Base-by-base conservation (phyloP, 2,329 filamentous ascomycete species). In the Clarireedia paspali region DNA sequence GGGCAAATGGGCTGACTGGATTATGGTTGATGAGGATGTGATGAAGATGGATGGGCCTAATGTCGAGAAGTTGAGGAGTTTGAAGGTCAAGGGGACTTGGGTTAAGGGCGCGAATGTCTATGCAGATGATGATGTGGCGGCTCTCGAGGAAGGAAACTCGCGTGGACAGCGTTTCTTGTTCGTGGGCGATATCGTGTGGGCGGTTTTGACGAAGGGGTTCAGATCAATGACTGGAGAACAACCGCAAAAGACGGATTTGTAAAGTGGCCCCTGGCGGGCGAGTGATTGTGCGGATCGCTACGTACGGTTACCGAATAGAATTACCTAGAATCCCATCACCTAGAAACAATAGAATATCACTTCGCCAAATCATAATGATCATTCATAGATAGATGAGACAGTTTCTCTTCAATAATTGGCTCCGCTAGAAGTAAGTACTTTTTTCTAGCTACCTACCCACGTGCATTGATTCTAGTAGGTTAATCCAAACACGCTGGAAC, bases 1-100 rank as follows among this genome's bases (percentile, higher is more conserved):
- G n/a, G 83, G 82, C 0, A 81, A 79, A 1, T 81, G 81, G 66
- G 85, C 84, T 0, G 85, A 88, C 67, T 88, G 84, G 84, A 74
- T 88, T 4, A 83, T 89, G n/a, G 69, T 88, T 12, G 83, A 87
- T 60, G 67, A 73, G 58, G 77, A 80, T 46, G 64, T 87, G 0
- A 77, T 79, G 53, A 71, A 64, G 15, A 39, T 56, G 47, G 48
- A 47, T 3, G 47, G 47, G 2, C 14, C 30, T 7, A 6, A 20
- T 7, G 49, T 36, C 0, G 81, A 84, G 57, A 73, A 73, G 12
- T 62, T 88, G 53, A 76, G 81, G 24, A 71, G 70, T 4, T 64
- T 85, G 6, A 74, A 69, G 49, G 83, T 88, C 1, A 74, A 71
- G 59, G 84, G 88, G 72, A 88, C 85, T 0, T 89, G 85, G 85